These are phyloP conservation scores for Hortaea werneckii DNA, from an alignment of 2,329 filamentous ascomycete genomes.

Conservation along the genomic window DNA sequence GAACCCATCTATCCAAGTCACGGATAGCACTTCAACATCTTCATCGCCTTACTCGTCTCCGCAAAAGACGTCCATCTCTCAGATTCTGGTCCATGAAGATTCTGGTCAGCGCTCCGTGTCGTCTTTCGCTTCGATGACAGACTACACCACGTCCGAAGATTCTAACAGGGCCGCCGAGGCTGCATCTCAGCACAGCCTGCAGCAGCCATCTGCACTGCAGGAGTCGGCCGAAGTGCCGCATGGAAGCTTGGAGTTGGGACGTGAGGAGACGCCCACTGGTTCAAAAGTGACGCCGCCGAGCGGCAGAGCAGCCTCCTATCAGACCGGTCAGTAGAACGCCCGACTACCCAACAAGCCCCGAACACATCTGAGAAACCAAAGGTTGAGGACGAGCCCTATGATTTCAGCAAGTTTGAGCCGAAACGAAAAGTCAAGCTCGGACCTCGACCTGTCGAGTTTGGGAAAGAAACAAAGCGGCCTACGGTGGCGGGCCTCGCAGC, in stretches of 20 bases:
- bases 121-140: slow-evolving; percentile 8
- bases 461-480: slow-evolving; percentile 42
- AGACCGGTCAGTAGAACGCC: slow-evolving; percentile 4
- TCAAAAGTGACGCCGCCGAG: background rate
- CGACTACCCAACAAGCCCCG: slow-evolving; percentile 1
- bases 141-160: slow-evolving; percentile 9
- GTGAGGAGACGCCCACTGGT: background rate
- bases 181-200: background rate
- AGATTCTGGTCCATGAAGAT: slow-evolving; percentile 20
- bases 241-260: background rate
- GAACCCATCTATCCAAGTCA: slow-evolving; percentile 12
- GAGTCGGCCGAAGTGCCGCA: background rate
- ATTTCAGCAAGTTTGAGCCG: slow-evolving; percentile 37
- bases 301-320: background rate
- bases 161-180: slow-evolving; percentile 5
- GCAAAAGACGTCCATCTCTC: slow-evolving; percentile 21
- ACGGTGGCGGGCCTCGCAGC: slow-evolving; percentile 41
- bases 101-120: slow-evolving; percentile 17
- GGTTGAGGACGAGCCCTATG: slow-evolving; percentile 35
- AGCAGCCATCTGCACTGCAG: background rate
- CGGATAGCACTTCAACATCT: slow-evolving; percentile 1
- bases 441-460: slow-evolving; percentile 58
- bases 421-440: slow-evolving; percentile 84
- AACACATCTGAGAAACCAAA: slow-evolving; percentile 11
- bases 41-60: slow-evolving; percentile 6